These are phyloP conservation scores for Diaporthe vaccinii DNA, from an alignment of 2,329 filamentous ascomycete genomes.

Conservation along the genomic window DNA sequence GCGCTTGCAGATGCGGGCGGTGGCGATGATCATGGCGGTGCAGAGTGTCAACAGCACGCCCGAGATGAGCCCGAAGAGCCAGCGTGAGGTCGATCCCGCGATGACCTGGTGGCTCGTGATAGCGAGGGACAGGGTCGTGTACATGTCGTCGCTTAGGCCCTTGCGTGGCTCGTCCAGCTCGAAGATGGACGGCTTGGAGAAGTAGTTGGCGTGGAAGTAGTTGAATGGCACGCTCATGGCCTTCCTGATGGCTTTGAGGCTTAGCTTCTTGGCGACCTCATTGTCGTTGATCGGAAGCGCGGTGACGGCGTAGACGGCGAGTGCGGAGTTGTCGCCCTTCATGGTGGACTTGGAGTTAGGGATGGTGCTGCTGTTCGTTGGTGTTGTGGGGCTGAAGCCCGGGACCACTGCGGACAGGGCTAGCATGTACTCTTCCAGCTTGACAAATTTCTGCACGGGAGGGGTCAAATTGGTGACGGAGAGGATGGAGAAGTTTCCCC, in stretches of 20 bases:
- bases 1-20: conserved; percentile 21
- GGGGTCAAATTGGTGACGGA: conserved; percentile 28
- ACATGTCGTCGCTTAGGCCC: conserved; percentile 15
- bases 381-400: not conserved
- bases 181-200: conserved; percentile 15
- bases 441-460: conserved; percentile 6
- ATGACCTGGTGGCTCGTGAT: conserved; percentile 37
- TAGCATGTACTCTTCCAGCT: conserved; percentile 29
- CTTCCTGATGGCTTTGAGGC: conserved; percentile 27
- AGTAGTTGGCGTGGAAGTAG: conserved; percentile 37
- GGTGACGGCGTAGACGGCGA: conserved; percentile 36
- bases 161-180: conserved; percentile 5
- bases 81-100: conserved; percentile 16
- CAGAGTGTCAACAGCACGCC: conserved; percentile 10
- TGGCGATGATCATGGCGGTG: conserved; percentile 21
- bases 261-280: conserved; percentile 29
- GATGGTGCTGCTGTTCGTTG: not conserved
- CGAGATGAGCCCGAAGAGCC: conserved; percentile 31
- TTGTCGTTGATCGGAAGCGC: conserved; percentile 36
- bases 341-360: not conserved
- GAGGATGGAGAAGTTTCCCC: conserved; percentile 36
- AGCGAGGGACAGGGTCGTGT: conserved; percentile 25
- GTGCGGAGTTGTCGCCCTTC: conserved; percentile 34
- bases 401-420: conserved; percentile 33
- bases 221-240: conserved; percentile 35